Evolutionary conservation across 1,139 yeast genomes (phyloP).

Genomic region (Kodamaea plutei): DNA sequence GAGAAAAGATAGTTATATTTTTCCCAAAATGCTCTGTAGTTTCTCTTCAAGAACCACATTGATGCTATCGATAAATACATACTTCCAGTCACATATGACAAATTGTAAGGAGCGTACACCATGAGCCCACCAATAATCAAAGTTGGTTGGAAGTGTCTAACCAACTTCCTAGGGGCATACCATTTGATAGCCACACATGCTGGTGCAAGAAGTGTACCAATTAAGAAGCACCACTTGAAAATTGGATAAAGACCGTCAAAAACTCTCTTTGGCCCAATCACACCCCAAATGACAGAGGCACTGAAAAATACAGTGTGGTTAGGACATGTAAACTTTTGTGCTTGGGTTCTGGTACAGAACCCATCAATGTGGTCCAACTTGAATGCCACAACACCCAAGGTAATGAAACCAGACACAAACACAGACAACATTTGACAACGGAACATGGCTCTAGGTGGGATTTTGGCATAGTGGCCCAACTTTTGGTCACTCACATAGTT

Average conservation of each 20-base stretch:
- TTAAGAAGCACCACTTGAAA: conserved; percentile 48
- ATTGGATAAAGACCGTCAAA: conserved; percentile 47
- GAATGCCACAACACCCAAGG: conserved; percentile 54
- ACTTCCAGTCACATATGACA: conserved; percentile 16
- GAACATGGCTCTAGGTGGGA: conserved; percentile 61
- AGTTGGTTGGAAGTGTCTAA: conserved; percentile 17
- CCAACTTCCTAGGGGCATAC: conserved; percentile 13
- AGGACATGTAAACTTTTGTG: conserved; percentile 46
- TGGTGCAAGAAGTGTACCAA: conserved; percentile 37
- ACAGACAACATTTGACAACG: conserved; percentile 52
- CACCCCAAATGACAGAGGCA: conserved; percentile 65
- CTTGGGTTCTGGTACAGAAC: conserved; percentile 42
- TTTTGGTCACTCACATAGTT: conserved; percentile 53
- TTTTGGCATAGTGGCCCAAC: conserved; percentile 55
- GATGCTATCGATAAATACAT: conserved; percentile 13
- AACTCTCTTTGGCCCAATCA: conserved; percentile 53
- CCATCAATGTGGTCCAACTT: conserved; percentile 42
- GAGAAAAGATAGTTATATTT: conserved; percentile 19
- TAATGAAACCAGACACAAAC: conserved; percentile 40
- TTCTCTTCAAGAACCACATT: conserved; percentile 16
- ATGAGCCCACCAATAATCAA: conserved; percentile 17
- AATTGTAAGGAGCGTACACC: conserved; percentile 15
- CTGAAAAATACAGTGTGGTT: conserved; percentile 44
- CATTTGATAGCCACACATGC: conserved; percentile 25
- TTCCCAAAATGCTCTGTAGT: conserved; percentile 17